Conservation (phyloP, 2,329 filamentous ascomycete genomes). For the Aspergillus amoenus region DNA sequence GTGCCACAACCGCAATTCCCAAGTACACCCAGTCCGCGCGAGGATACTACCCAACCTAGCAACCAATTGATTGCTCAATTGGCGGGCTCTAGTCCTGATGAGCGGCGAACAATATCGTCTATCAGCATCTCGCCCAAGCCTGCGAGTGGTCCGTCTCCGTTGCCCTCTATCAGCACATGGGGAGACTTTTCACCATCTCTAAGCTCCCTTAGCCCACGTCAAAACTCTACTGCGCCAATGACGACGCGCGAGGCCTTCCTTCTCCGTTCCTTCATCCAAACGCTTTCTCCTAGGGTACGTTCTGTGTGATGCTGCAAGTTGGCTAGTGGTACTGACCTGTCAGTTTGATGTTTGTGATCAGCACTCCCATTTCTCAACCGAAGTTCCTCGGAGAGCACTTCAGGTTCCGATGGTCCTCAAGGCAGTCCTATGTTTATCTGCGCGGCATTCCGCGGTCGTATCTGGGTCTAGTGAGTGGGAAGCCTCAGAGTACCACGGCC, state of each 20-base stretch:
- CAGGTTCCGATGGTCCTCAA: conserved; percentile 49
- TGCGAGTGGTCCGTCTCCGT: conserved; percentile 12
- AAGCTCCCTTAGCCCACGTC: conserved; percentile 15
- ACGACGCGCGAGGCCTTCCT: conserved; percentile 34
- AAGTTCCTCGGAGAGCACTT: conserved; percentile 49
- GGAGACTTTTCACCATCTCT: conserved; percentile 8
- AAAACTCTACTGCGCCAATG: conserved; percentile 15
- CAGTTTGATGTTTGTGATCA: conserved; percentile 33
- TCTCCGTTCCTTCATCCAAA: conserved; percentile 35
- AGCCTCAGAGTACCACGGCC: conserved; percentile 47
- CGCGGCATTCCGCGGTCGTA: conserved; percentile 46
- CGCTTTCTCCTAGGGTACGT: conserved; percentile 34
- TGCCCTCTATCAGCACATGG: conserved; percentile 18
- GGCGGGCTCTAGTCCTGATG: conserved; percentile 5
- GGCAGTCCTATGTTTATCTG: conserved; percentile 48
- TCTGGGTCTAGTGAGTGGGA: conserved; percentile 40
- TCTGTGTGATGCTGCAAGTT: neutral
- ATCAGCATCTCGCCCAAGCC: conserved; percentile 13
- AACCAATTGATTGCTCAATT: neutral
- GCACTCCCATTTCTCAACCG: conserved; percentile 43
- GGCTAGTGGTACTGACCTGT: neutral
- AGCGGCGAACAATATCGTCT: conserved; percentile 11
- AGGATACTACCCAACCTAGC: neutral
- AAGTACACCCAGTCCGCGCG: conserved; percentile 2
- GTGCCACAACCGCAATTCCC: neutral